phyloP scores from a whole-genome alignment of 345 rosid genomes.

The Bretschneidera sinensis region DNA sequence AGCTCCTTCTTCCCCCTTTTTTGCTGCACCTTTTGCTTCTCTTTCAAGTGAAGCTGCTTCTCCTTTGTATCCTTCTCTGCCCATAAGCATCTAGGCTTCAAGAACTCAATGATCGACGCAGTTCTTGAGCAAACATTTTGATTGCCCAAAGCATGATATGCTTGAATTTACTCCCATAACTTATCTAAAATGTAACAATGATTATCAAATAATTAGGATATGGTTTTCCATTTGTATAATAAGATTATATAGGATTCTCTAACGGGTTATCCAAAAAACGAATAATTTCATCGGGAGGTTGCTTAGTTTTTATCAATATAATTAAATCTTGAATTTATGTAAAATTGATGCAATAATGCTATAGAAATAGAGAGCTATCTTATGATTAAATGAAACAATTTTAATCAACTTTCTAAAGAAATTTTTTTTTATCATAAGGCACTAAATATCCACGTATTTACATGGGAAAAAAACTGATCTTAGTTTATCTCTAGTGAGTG shows the following conservation, averaged over 20 bases:
- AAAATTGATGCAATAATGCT: too few relatives aligned
- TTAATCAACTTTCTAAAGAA: too few relatives aligned
- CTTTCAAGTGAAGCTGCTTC: slow-evolving; percentile 1
- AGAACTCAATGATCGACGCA: background rate
- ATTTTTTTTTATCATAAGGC: too few relatives aligned
- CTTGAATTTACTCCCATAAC: slow-evolving; percentile 23
- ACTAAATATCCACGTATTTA: too few relatives aligned
- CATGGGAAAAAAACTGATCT: background rate
- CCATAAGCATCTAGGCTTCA: slow-evolving; percentile 16
- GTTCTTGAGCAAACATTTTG: slow-evolving; percentile 3
- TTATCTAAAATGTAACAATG: too few relatives aligned
- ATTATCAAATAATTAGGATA: too few relatives aligned
- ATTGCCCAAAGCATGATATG: slow-evolving; percentile 14
- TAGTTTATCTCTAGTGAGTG: background rate
- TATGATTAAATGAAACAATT: too few relatives aligned
- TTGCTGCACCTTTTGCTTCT: slow-evolving; percentile 9
- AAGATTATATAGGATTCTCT: background rate
- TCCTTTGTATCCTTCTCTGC: background rate
- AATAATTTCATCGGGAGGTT: background rate
- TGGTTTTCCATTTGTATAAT: too few relatives aligned
- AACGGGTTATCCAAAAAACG: slow-evolving; percentile 20
- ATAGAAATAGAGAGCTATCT: too few relatives aligned
- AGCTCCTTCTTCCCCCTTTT: slow-evolving; percentile 2
- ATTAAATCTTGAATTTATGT: too few relatives aligned
- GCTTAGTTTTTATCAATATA: slow-evolving; percentile 20